Evolutionary conservation across 2,329 filamentous ascomycete genomes (phyloP).

Genomic region (Verticillium nubilum): DNA sequence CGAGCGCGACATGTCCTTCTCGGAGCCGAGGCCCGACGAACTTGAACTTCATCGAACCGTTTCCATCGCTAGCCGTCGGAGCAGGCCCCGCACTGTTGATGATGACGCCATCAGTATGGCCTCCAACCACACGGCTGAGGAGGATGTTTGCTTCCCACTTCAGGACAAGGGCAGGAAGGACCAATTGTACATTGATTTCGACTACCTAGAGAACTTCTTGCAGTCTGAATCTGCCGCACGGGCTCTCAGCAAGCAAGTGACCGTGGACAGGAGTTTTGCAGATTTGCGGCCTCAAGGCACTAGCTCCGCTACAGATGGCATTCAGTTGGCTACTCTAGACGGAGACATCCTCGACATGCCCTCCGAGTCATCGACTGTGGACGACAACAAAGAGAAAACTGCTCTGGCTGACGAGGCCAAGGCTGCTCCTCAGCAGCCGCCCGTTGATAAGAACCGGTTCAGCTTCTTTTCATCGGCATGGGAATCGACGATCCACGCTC

Average conservation of each 20-base stretch:
- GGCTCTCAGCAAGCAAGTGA: constrained; percentile 43
- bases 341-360: constrained; percentile 54
- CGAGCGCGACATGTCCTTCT: constrained; percentile 63
- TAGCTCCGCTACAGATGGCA: constrained; percentile 16
- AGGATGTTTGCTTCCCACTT: constrained; percentile 86
- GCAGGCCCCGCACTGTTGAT: constrained; percentile 54
- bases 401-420: constrained; percentile 29
- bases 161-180: constrained; percentile 62
- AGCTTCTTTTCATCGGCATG: constrained; percentile 96
- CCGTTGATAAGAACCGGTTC: constrained; percentile 70
- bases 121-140: constrained; percentile 68
- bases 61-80: constrained; percentile 63
- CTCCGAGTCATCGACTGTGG: constrained; percentile 34
- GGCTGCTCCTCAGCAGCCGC: constrained; percentile 22
- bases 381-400: constrained; percentile 40
- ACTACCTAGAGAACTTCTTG: constrained; percentile 90
- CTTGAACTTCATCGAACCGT: constrained; percentile 62
- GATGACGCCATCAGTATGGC: constrained; percentile 57
- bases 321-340: constrained; percentile 42
- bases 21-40: constrained; percentile 39
- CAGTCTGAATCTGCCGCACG: constrained; percentile 49
- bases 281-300: constrained; percentile 47
- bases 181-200: constrained; percentile 82
- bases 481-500: constrained; percentile 87
- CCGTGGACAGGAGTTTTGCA: constrained; percentile 49